These are phyloP conservation scores for Hansenula sp. DNA, from an alignment of 1,139 yeast genomes.

Conservation along the genomic window DNA sequence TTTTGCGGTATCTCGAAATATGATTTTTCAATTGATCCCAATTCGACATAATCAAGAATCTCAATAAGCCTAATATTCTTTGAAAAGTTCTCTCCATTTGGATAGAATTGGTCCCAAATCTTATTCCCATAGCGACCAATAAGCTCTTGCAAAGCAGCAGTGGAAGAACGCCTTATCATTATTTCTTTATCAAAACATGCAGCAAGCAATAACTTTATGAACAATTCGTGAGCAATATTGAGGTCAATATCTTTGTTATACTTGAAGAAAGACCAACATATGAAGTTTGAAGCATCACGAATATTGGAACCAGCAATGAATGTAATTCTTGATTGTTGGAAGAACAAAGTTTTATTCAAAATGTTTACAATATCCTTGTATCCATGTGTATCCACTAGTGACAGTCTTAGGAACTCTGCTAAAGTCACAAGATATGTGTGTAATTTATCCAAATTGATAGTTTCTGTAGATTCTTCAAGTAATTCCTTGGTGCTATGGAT, in stretches of 20 bases:
- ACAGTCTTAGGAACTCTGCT: constrained; percentile 33
- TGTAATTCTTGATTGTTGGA: constrained; percentile 48
- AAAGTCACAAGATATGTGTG: constrained; percentile 28
- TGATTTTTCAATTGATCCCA: constrained; percentile 39
- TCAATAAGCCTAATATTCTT: constrained; percentile 52
- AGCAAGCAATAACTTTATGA: constrained; percentile 45
- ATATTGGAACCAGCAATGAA: constrained; percentile 60
- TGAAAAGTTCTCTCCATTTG: constrained; percentile 12
- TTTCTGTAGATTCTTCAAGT: constrained; percentile 18
- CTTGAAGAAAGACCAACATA: constrained; percentile 60
- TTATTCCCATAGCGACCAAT: constrained; percentile 65
- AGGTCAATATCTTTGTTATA: constrained; percentile 29
- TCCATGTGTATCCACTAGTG: constrained; percentile 16
- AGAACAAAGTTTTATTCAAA: constrained; percentile 38
- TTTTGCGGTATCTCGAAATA: constrained; percentile 32
- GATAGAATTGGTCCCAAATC: constrained; percentile 18
- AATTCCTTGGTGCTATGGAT: constrained; percentile 15
- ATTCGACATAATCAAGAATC: constrained; percentile 42
- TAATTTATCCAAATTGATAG: constrained; percentile 25
- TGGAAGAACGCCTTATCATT: constrained; percentile 71
- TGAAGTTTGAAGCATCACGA: constrained; percentile 81
- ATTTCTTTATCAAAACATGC: constrained; percentile 71
- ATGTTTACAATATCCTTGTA: constrained; percentile 27
- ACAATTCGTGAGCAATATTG: constrained; percentile 23
- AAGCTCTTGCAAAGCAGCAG: constrained; percentile 85